phyloP scores from a whole-genome alignment of 345 rosid species.

The Citrus glauca region DNA sequence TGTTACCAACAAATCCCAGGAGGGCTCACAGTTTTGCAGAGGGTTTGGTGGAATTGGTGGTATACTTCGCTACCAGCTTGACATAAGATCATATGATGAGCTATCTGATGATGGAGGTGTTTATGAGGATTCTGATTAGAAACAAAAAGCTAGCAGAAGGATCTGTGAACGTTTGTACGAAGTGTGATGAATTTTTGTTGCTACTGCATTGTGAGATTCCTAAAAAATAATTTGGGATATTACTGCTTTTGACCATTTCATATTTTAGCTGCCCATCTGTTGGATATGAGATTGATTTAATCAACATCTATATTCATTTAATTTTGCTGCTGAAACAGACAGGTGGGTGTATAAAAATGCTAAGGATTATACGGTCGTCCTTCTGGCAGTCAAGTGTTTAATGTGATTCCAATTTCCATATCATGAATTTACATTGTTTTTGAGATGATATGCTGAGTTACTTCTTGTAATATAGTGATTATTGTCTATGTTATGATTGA shows the following conservation, averaged over 20 bases:
- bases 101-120: slow-evolving; percentile 65
- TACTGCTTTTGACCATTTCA: slow-evolving; percentile 2
- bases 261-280: background rate
- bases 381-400: background rate
- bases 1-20: slow-evolving; percentile 90
- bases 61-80: slow-evolving; percentile 85
- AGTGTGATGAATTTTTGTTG: background rate
- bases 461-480: too few relatives aligned
- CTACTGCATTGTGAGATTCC: background rate
- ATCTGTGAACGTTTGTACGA: slow-evolving; percentile 9
- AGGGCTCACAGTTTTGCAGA: slow-evolving; percentile 92
- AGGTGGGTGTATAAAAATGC: background rate
- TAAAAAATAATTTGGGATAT: background rate
- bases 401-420: background rate
- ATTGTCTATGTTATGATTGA: too few relatives aligned
- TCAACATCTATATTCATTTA: background rate
- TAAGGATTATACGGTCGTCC: background rate
- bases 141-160: slow-evolving; percentile 25
- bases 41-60: slow-evolving; percentile 97
- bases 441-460: background rate
- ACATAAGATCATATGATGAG: slow-evolving; percentile 81
- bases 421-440: background rate
- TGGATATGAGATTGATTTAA: background rate
- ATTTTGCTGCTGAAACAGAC: background rate
- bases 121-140: slow-evolving; percentile 76